Evolutionary conservation across 495 filamentous ascomycete species (phyloP).

Genomic region (Staphylotrichum longicolle): DNA sequence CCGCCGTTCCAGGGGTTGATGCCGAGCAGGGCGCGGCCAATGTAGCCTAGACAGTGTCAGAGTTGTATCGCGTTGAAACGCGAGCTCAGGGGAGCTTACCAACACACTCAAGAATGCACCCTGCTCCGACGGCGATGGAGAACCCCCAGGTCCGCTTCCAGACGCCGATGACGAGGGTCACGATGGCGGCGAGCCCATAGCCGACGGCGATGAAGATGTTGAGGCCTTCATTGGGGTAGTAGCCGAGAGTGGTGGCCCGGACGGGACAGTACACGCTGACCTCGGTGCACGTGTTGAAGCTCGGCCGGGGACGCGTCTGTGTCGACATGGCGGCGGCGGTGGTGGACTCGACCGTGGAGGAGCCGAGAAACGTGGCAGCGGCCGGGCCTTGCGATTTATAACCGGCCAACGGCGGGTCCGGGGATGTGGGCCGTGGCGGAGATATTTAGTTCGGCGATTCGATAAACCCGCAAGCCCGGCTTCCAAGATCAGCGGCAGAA

Average conservation of each 20-base stretch:
- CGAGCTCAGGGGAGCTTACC: conserved; percentile 24
- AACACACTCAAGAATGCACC: conserved; percentile 42
- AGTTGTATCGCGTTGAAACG: neutral
- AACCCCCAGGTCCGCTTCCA: conserved; percentile 65
- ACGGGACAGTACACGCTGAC: conserved; percentile 56
- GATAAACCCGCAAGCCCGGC: too few species aligned
- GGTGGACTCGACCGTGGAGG: neutral
- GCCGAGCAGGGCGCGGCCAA: conserved; percentile 59
- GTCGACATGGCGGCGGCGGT: conserved; percentile 17
- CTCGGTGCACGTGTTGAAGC: conserved; percentile 44
- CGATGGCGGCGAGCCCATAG: conserved; percentile 52
- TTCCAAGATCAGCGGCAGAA: too few species aligned
- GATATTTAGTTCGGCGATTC: too few species aligned
- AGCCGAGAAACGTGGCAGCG: neutral
- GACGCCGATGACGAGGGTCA: conserved; percentile 52
- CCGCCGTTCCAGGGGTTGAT: conserved; percentile 55
- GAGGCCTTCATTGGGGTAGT: conserved; percentile 61
- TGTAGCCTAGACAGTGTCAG: conserved; percentile 47
- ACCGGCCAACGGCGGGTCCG: too few species aligned
- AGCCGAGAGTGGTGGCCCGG: conserved; percentile 61
- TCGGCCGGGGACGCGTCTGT: conserved; percentile 25
- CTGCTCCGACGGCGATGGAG: conserved; percentile 50
- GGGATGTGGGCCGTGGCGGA: too few species aligned
- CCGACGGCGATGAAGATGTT: conserved; percentile 59
- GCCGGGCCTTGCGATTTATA: too few species aligned